Evolutionary conservation across 2,329 filamentous ascomycete species (phyloP), one percentile per base, ranked within the genome.

Genomic region (Canariomyces notabilis): DNA sequence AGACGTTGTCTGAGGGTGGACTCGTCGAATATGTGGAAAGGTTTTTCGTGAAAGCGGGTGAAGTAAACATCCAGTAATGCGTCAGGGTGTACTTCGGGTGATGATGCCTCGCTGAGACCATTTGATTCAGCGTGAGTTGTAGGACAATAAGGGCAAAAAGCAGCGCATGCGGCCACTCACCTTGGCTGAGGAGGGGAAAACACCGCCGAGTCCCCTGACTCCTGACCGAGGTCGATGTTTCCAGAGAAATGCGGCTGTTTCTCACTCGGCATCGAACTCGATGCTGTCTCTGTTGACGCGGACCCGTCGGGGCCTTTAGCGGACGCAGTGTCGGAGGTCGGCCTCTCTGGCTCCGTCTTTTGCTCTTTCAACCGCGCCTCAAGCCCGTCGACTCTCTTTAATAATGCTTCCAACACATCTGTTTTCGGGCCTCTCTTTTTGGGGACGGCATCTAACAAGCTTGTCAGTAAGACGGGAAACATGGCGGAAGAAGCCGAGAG

Each of bases 361-460:
- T 83, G 80, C 53, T 85, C 80, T 61, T 88, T 87, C 32, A 94
- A 72, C 52, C 83, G 81, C 60, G 86, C 87, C 64, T 94, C 88
- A 41, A 94, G 71, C 1, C 88, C 88, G 63, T 94, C 89, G 2
- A 94, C 88, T 43, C 89, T 78, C 65, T 91, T 94, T 49, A 94
- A 62, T 7, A 94, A 70, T 1, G 89, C 87, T 64, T 94, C 89
- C 23, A 94, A 72, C 4, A 94, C 87, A 63, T 95, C 89, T 21
- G 88, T 94, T 67, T 95, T 95, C 2, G 89, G 89, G 0, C 89
- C 89, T 63, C 89, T 77, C 65, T 94, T 94, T 69, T 94, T 94
- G 0, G 89, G 89, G 15, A 93, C 80, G 20, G 89, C 89, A 71
- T 95, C 88, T 90, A 43, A 44, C 33, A 50, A 20, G 5, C 29